A percentile compares a stretch with the other conserved stretches of the same genome.
Conservation (phyloP, 163 green algal genomes). For the Prototheca wickerhamii region DNA sequence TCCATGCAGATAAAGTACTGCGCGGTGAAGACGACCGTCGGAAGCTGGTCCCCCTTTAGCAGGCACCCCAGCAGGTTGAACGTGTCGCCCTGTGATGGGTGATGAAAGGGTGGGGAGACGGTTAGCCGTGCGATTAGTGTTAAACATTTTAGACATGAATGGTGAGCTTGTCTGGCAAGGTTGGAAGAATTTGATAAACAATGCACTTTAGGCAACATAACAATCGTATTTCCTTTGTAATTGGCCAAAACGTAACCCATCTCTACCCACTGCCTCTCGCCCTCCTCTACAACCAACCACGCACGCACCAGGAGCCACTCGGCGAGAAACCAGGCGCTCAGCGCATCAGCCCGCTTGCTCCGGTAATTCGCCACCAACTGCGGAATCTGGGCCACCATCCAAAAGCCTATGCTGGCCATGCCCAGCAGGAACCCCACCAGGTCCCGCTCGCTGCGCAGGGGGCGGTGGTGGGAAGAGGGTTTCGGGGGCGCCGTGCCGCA, state of each 20-base stretch:
- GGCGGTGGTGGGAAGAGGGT: background rate
- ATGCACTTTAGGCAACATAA: no score
- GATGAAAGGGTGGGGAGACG: background rate
- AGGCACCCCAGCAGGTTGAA: constrained; percentile 83
- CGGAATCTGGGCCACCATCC: constrained; percentile 64
- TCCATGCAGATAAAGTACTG: constrained; percentile 37
- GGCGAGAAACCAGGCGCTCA: constrained; percentile 80
- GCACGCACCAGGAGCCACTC: constrained; percentile 65
- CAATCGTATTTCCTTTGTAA: no score
- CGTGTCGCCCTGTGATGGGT: constrained; percentile 69
- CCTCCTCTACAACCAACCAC: constrained; percentile 1
- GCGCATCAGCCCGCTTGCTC: constrained; percentile 65
- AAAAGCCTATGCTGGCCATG: constrained; percentile 66
- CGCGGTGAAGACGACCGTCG: constrained; percentile 77
- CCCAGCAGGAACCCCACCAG: constrained; percentile 62
- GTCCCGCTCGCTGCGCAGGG: constrained; percentile 44
- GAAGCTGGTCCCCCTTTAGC: constrained; percentile 60
- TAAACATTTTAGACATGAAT: no score
- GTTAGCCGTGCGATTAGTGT: no score
- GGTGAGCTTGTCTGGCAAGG: no score
- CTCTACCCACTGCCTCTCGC: no score
- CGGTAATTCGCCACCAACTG: constrained; percentile 78
- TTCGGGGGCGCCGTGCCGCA: background rate
- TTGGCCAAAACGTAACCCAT: no score
- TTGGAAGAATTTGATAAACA: no score